Percentiles rank a stretch among this genome's conserved stretches.
phyloP scores from a whole-genome alignment of 2,329 filamentous ascomycete genomes.

The Ophiostoma angusticollis region DNA sequence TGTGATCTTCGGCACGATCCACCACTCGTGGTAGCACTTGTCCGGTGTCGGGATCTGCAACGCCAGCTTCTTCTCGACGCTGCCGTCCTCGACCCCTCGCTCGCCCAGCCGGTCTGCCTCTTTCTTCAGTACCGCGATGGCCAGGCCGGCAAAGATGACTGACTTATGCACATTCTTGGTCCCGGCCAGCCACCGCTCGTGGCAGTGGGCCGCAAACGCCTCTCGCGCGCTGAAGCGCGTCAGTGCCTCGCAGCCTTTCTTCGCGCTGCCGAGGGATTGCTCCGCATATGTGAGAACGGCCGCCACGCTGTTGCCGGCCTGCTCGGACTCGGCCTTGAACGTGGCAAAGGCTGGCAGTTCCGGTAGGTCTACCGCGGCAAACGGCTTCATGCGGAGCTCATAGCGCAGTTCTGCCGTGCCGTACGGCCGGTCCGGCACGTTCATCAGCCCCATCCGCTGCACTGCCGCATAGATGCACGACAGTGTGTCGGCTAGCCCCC shows the following conservation, averaged over 20 bases:
- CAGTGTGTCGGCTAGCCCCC: conserved; percentile 41
- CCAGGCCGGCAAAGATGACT: conserved; percentile 58
- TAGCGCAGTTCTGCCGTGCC: conserved; percentile 57
- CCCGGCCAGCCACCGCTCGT: conserved; percentile 48
- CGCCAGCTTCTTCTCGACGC: conserved; percentile 24
- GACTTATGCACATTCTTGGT: conserved; percentile 51
- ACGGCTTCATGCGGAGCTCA: conserved; percentile 78
- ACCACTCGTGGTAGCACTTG: conserved; percentile 50
- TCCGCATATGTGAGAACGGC: conserved; percentile 34
- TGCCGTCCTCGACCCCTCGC: conserved; percentile 15
- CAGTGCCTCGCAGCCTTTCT: conserved; percentile 43
- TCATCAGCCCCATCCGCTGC: conserved; percentile 42
- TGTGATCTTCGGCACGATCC: conserved; percentile 44
- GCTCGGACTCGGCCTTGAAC: conserved; percentile 34
- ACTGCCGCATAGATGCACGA: conserved; percentile 55
- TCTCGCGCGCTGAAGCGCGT: conserved; percentile 37
- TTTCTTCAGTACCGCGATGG: conserved; percentile 47
- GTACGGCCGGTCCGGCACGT: conserved; percentile 45
- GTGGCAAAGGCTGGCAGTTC: conserved; percentile 52
- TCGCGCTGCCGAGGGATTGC: conserved; percentile 32
- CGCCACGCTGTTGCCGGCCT: conserved; percentile 25
- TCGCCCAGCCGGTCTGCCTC: conserved; percentile 27
- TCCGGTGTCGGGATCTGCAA: conserved; percentile 40
- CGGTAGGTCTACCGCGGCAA: conserved; percentile 54
- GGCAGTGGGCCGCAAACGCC: conserved; percentile 33